These are phyloP conservation scores for Euphorbia pulcherrima DNA, from an alignment of 345 rosid genomes.

Conservation along the genomic window DNA sequence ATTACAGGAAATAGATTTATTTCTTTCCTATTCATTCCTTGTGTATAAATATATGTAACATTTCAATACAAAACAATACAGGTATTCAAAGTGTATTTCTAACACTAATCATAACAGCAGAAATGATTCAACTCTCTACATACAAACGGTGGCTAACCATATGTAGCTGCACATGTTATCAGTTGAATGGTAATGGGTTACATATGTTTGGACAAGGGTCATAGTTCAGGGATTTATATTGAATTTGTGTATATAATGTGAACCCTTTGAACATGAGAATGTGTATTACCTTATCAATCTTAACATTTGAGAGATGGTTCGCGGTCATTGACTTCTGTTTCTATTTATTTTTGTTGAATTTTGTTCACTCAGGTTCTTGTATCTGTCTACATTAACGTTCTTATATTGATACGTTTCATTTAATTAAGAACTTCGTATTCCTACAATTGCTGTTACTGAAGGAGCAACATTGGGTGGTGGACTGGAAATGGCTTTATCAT, in stretches of 20 bases:
- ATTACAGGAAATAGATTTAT: no score
- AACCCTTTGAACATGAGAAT: no score
- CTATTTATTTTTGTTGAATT: not conserved
- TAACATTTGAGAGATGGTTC: not conserved
- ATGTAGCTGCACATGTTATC: no score
- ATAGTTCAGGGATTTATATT: no score
- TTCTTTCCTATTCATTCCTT: no score
- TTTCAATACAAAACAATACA: no score
- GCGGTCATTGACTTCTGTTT: not conserved
- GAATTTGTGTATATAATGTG: no score
- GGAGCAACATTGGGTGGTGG: slow-evolving; percentile 96
- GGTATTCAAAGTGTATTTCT: no score
- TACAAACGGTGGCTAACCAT: not conserved
- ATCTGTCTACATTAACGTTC: not conserved
- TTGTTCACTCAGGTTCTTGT: not conserved
- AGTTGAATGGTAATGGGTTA: no score
- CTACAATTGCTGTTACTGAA: slow-evolving; percentile 86
- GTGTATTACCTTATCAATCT: no score
- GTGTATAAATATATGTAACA: no score
- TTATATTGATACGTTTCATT: not conserved
- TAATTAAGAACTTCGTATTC: slow-evolving; percentile 49
- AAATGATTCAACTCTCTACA: not conserved
- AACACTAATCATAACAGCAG: not conserved
- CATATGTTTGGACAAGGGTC: no score
- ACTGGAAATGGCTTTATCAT: slow-evolving; percentile 91